Base-by-base conservation (phyloP, 2,329 filamentous ascomycete species). In the Apiospora sp. region DNA sequence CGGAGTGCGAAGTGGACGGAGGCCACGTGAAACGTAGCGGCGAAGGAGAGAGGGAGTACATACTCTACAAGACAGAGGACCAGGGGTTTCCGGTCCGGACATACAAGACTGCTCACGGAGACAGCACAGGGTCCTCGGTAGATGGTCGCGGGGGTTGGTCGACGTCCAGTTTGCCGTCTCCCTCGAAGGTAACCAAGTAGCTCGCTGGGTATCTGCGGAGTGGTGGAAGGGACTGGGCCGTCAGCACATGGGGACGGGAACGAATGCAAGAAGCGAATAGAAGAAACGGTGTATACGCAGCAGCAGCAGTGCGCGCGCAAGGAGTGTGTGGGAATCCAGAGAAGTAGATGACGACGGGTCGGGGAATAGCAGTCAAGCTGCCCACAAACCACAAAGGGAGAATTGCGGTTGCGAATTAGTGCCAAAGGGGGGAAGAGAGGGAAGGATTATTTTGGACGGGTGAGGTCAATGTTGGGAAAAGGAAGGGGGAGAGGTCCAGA, bases 401-500 rank as follows among this genome's bases (percentile, higher is more conserved):
- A 48, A 68, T 68, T 64, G 67, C 27, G 46, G 68, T 70, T 70
- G 68, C 48, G 68, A 58, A 70, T 49, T 41, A 27, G 46, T 41
- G 37, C 19, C 46, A 70, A 70, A 58, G 48, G 68, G 68, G 48
- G 49, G 34, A n/a, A 41, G 58, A 41, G 34, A 61, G 54, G 58
- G 58, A 64, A 64, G 58, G 58, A 64, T 64, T 64, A 64, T 64
- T 64, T 41, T 41, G 58, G 58, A 64, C 58, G 22, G 19, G 58
- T 41, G 58, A 64, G 58, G 58, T 64, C 58, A 37, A 37, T 64
- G 58, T 41, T 64, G 58, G 58, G 58, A 64, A 72, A 71, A 76
- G 73, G 68, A 73, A 67, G 68, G 76, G 73, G 61, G 71, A 71
- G 68, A 75, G 75, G 22, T 54, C 74, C 73, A 70, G 73, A 64